Base-by-base conservation (phyloP, 495 filamentous ascomycete genomes). In the Bacidia gigantensis region DNA sequence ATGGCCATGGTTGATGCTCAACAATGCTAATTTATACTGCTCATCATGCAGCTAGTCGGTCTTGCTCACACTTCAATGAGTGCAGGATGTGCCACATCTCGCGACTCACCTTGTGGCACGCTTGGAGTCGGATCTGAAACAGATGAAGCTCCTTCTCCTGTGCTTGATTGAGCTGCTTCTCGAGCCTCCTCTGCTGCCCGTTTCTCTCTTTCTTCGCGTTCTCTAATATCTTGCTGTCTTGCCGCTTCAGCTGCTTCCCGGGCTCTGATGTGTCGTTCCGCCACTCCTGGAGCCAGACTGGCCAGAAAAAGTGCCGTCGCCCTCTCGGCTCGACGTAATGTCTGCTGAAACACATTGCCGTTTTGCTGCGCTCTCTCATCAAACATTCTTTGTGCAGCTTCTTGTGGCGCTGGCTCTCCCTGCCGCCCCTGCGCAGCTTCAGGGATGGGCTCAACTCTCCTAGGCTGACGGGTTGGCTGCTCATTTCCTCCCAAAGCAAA, bases 251-350 rank as follows among this genome's bases (percentile, higher is more conserved):
- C 77, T 2, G 73, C 78, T 59, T 84, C 81, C 35, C 81, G 72
- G 32, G 78, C 81, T 53, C 75, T 73, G 43, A 94, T 86, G 60
- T 92, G 84, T 42, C 86, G 68, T 64, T 95, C 89, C 0, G 87
- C 86, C 12, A 95, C 72, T 7, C 89, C 89, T 0, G 89, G 89
- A 25, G 87, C 79, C 49, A 95, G 69, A 66, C 85, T 92, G 3
- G 87, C 87, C 32, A 95, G 64, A 59, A 95, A 90, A 26, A 95
- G 69, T 12, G 88, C 77, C n/a, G 84, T 63, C 12, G 84, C 83
- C 48, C 87, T 76, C 62, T 94, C 89, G 11, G 77, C 63, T 12
- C 80, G 69, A 56, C 85, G 70, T 11, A 84, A 59, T 26, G 73
- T 72, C 39, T 81, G 69, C 56, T 72, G 61, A 11, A 81, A 42